Evolutionary conservation across 148 eudicot species (phyloP), one percentile per base, ranked within the genome.

Genomic region (Mesembryanthemum crystallinum): DNA sequence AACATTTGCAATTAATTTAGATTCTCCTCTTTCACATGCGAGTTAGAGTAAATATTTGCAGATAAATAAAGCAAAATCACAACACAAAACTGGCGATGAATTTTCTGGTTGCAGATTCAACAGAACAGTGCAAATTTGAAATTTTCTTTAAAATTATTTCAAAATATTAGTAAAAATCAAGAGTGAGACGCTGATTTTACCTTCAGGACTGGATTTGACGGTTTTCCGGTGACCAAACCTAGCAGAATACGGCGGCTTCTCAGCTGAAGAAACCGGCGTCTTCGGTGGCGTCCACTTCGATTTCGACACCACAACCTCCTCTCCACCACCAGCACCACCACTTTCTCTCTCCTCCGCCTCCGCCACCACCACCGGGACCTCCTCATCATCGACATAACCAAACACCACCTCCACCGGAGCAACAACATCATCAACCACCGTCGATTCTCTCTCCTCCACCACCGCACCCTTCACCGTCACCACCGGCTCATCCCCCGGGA

Each of bases 221-320:
- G 64, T 35, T 85, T 75, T 88, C 85, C 93, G 91, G 73, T 87
- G 84, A 17, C 85, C 84, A 59, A 88, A 82, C 66, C 98, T 87
- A 27, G 81, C 76, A 30, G 97, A 89, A 64, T 75, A 87, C 73
- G 86, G 85, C 62, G 92, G 93, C 67, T 83, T 93, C 83, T 85
- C 91, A 18, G 39, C 43, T 25, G 87, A 32, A 25, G 78, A 37
- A 30, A 73, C 17, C 23, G 79, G 69, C 42, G 68, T 52, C 75
- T 60, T 29, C 29, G 79, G 54, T 27, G 67, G 67, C 15, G 54
- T 73, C 85, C 75, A 62, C 54, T 67, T 25, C 5, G 89, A 83
- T 67, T 54, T 82, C 29, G 81, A 73, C 14, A 86, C 5, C 65
- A 72, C 87, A 73, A 81, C 60, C 67, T 89, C 89, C 45, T 82